Conservation (phyloP, 192 early-diverging fungal species). For the Backusella westeae region DNA sequence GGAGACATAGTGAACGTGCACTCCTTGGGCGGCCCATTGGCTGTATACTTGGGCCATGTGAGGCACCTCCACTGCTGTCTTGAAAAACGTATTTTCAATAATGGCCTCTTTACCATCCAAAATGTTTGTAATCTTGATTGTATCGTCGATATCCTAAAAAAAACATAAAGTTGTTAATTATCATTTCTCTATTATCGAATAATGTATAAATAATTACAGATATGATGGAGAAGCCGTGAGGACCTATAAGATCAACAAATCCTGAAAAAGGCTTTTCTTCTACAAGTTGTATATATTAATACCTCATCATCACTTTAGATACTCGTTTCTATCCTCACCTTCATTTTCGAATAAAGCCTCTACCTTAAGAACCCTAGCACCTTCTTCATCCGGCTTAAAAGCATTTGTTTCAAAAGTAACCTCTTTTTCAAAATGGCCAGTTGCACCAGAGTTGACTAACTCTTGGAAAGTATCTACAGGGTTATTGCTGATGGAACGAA, state of each 20-base stretch:
- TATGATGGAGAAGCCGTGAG: background rate
- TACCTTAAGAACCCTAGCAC: background rate
- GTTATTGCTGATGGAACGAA: background rate
- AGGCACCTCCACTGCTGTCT: slow-evolving; percentile 62
- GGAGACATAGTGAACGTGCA: slow-evolving; percentile 84
- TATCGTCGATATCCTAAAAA: slow-evolving; percentile 81
- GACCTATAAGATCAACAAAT: background rate
- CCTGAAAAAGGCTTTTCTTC: background rate
- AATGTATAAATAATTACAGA: background rate
- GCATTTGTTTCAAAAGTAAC: background rate
- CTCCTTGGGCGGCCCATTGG: slow-evolving; percentile 51
- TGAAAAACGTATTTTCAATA: slow-evolving; percentile 70
- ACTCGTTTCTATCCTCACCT: background rate
- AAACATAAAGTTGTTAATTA: background rate
- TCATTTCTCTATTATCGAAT: background rate
- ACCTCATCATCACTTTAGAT: background rate
- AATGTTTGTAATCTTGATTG: slow-evolving; percentile 89
- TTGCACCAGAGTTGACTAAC: background rate
- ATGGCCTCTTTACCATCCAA: slow-evolving; percentile 66
- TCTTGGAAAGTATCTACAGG: background rate
- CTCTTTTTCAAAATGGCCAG: background rate
- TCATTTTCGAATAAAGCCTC: background rate
- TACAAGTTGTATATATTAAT: background rate
- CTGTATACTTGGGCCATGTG: slow-evolving; percentile 80
- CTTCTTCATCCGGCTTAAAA: background rate